Evolutionary conservation across 345 rosid genomes (phyloP), one percentile per base, ranked within the genome.

Genomic region (Dipteronia sinensis): DNA sequence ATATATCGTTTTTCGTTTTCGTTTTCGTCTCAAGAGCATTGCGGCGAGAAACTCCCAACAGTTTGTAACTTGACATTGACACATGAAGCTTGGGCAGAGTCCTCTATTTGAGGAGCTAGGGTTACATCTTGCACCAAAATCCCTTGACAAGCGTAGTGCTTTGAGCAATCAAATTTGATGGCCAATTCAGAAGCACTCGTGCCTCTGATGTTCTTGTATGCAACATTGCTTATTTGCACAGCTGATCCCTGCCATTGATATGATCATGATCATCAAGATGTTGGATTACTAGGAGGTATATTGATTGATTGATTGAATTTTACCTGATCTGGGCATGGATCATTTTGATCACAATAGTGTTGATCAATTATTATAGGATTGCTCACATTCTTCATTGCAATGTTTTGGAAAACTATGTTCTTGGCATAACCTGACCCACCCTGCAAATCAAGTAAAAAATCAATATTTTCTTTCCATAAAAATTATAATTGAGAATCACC

Each of bases 341-440:
- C 61, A 31, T 62, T 44, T 59, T 83, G 85, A 73, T 95, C 99
- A 67, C 99, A 95, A 27, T 95, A 95, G 79, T 92, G 79, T 68
- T 95, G 97, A 80, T 95, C 83, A 25, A 95, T 87, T 74, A 95
- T 90, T 49, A 93, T 93, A 10, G 99, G 99, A 67, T 93, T 93
- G 69, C 71, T 85, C 69, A 95, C 97, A 69, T 95, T 92, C 42
- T 66, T 58, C 95, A 95, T 92, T 3, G 59, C 59, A 1, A 93
- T 76, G 56, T 95, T 87, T 76, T 86, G 88, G 42, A 95, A 95
- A 44, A 78, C 66, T 65, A 95, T 89, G 82, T 89, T 88, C 25
- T 68, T 90, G 3, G 91, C 98, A 76, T 84, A 88, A 20, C 98
- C 98, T 8, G 84, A 90, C 25, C 98, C 98, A 80, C 98, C 99